Conservation (phyloP, 139 green algal species). For the Coccomyxa sp. region DNA sequence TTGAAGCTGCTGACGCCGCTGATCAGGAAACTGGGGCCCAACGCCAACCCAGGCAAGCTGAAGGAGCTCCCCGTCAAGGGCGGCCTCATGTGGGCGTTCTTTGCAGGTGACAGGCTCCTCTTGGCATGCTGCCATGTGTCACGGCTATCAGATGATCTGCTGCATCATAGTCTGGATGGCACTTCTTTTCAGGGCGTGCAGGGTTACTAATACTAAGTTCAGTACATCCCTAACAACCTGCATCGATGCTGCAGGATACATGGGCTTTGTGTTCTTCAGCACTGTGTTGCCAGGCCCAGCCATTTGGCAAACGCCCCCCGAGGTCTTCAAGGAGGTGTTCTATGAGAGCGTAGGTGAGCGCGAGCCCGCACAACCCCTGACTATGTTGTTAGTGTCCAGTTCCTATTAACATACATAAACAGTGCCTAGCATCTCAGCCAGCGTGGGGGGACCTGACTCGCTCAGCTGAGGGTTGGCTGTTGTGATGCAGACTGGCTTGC, state of each 20-base stretch:
- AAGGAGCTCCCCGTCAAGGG: constrained; percentile 44
- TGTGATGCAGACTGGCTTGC: constrained; percentile 6
- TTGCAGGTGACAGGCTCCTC: constrained; percentile 50
- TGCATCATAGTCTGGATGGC: too few relatives aligned
- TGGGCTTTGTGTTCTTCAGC: background rate
- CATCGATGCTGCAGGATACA: constrained; percentile 3
- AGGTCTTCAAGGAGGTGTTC: background rate
- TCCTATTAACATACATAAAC: background rate
- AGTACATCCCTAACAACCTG: too few relatives aligned
- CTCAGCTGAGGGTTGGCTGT: background rate
- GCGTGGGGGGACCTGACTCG: background rate
- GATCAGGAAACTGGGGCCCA: constrained; percentile 52
- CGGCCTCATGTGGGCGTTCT: constrained; percentile 54
- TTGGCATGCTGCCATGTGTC: too few relatives aligned
- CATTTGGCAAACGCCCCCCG: background rate
- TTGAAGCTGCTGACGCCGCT: constrained; percentile 43
- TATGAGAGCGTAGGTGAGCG: background rate
- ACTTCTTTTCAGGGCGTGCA: too few relatives aligned
- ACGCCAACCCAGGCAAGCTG: constrained; percentile 49
- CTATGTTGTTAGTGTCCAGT: background rate
- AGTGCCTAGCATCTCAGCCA: background rate
- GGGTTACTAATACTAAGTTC: too few relatives aligned
- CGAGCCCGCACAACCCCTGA: too few relatives aligned
- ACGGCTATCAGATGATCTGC: too few relatives aligned
- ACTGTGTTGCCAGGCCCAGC: background rate